These are phyloP conservation scores for Aspergillus carbonarius DNA, from an alignment of 2,329 filamentous ascomycete species.

Conservation along the genomic window DNA sequence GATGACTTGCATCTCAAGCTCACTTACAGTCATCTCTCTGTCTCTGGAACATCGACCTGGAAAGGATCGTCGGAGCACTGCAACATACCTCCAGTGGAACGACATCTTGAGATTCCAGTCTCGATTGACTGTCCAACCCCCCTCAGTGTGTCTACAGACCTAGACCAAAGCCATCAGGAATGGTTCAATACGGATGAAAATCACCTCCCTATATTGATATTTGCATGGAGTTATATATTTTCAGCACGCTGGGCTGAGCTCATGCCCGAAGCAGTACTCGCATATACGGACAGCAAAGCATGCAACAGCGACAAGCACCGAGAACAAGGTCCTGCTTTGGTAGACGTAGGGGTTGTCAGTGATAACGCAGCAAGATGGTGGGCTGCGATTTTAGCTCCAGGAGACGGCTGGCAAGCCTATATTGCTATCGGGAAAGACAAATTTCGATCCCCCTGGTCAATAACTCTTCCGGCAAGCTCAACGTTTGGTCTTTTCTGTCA, in stretches of 20 bases:
- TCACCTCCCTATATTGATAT: constrained; percentile 2
- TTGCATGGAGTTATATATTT: constrained; percentile 8
- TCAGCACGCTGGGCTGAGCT: constrained; percentile 8
- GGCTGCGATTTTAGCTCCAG: constrained; percentile 5
- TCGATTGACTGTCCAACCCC: not conserved
- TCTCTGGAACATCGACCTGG: constrained; percentile 1
- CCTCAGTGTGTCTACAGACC: not conserved
- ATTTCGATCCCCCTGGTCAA: constrained; percentile 8
- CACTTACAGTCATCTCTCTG: not conserved
- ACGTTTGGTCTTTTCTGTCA: not conserved
- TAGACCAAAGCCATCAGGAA: not conserved
- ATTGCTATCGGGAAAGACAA: not conserved
- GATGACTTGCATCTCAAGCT: constrained; percentile 1
- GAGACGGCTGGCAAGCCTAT: constrained; percentile 6
- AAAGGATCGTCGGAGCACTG: not conserved
- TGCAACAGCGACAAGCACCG: not conserved
- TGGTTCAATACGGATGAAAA: constrained; percentile 1
- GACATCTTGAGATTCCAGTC: constrained; percentile 3
- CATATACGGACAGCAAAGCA: constrained; percentile 4
- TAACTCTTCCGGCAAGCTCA: constrained; percentile 1
- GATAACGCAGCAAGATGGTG: constrained; percentile 4
- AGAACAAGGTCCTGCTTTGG: not conserved
- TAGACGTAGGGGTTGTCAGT: not conserved
- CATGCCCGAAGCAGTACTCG: constrained; percentile 1
- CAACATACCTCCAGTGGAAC: constrained; percentile 4